Evolutionary conservation across 495 filamentous ascomycete genomes (phyloP), one percentile per base, ranked within the genome.

Genomic region (Cercophora newfieldiana): DNA sequence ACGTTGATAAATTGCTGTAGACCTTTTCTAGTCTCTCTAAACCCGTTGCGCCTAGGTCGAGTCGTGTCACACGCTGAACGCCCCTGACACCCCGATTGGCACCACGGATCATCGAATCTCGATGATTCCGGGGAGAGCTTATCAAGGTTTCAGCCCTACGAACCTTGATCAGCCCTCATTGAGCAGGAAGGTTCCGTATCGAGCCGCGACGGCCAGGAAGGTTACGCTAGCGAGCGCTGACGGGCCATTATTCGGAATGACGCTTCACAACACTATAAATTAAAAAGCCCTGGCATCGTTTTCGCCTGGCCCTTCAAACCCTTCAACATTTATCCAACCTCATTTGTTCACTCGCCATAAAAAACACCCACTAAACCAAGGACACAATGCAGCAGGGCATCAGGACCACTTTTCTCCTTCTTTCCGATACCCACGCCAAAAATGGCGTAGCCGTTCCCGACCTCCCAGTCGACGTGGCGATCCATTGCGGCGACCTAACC

Each of bases 401-500:
- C 61, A 68, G 62, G 63, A 77, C 74, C 28, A 81, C 81, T 62
- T 78, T 90, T 68, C 78, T 83, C 68, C 80, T 91, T 66, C 77
- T 91, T 67, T 87, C 86, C 28, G 88, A 91, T 75, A 90, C 88
- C 0, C 88, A 91, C 68, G 84, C 48, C 28, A 33, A 54, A 24
- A 24, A 55, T 33, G 29, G 29, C 16, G 10, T 54, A 54, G 24
- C 24, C n/a, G 26, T 33, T 31, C 30, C 62, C 3, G 7, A 26
- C 50, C 62, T 63, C 6, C 66, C 51, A 28, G 66, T 69, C 56
- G 86, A 94, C 73, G 80, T 94, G 49, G 80, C 88, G 10, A 82
- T 95, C 18, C 91, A 93, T 73, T 89, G 86, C 66, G 90, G 91
- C 49, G 90, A 94, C 74, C 72, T 94, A 24, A 94, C 90, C 8